These are phyloP conservation scores for Coemansia brasiliensis DNA, from an alignment of 192 early-diverging fungal species.

Conservation along the genomic window DNA sequence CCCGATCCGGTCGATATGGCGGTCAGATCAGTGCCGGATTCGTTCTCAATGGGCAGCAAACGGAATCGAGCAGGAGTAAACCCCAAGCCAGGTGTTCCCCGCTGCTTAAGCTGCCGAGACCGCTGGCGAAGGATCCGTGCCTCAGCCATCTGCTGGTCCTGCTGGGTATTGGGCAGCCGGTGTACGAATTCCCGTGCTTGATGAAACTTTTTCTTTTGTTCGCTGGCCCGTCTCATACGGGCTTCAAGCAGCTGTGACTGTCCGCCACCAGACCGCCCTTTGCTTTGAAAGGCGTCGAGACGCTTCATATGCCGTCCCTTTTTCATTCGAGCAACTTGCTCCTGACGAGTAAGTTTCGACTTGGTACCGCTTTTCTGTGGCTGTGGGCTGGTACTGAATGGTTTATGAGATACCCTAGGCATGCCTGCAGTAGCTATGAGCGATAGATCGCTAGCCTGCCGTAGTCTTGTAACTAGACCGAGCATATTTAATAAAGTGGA, in stretches of 20 bases:
- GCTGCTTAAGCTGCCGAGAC: conserved; percentile 26
- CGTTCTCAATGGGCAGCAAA: conserved; percentile 59
- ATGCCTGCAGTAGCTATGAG: no score
- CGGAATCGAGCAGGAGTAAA: conserved; percentile 65
- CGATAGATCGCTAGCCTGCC: no score
- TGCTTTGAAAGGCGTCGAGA: conserved; percentile 13
- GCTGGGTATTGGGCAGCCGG: conserved; percentile 8
- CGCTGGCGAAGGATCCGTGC: conserved; percentile 41
- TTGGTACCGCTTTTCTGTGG: conserved; percentile 6
- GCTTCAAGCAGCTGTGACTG: conserved; percentile 32
- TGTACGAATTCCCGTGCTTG: conserved; percentile 31
- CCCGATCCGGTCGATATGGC: conserved; percentile 15
- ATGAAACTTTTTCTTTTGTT: conserved; percentile 29
- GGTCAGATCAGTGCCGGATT: conserved; percentile 40
- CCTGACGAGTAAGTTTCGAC: conserved; percentile 15
- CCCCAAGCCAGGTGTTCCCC: conserved; percentile 50
- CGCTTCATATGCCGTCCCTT: conserved; percentile 20
- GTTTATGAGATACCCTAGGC: no score
- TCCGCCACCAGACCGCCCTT: conserved; percentile 36
- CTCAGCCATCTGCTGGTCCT: conserved; percentile 26
- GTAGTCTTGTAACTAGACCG: no score
- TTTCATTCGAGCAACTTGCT: conserved; percentile 22
- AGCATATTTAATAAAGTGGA: no score
- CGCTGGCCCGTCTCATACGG: conserved; percentile 33
- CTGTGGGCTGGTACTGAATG: conserved; percentile 3